Conservation (phyloP, 495 filamentous ascomycete species). For the Chaetomium fimeti region DNA sequence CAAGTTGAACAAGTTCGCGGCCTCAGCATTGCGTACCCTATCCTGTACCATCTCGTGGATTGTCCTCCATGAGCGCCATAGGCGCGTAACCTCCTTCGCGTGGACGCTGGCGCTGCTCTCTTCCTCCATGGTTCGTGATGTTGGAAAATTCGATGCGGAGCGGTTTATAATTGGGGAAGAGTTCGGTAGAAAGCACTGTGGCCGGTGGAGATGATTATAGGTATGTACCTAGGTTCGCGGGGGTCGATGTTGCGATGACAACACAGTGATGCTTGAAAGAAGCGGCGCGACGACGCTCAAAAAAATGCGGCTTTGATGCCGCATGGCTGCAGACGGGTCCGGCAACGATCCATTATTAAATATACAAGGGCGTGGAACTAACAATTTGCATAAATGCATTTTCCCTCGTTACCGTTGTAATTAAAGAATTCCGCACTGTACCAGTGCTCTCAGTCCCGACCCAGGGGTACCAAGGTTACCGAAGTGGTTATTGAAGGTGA, state of each 20-base stretch:
- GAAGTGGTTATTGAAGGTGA: no score
- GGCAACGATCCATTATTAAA: not conserved
- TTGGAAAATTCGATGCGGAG: not conserved
- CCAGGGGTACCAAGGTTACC: no score
- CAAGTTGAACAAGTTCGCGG: not conserved
- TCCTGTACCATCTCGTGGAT: slow-evolving; percentile 85
- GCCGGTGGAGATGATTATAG: slow-evolving; percentile 1
- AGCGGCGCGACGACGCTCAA: slow-evolving; percentile 18
- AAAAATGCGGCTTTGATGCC: slow-evolving; percentile 25
- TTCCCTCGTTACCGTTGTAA: no score
- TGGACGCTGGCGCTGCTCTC: slow-evolving; percentile 48
- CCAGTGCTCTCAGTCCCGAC: not conserved
- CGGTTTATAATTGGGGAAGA: slow-evolving; percentile 1
- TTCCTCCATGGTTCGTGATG: slow-evolving; percentile 50
- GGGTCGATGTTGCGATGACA: not conserved
- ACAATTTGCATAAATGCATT: not conserved
- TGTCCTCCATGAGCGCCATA: slow-evolving; percentile 87
- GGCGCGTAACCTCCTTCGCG: slow-evolving; percentile 63
- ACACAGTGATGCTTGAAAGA: slow-evolving; percentile 15
- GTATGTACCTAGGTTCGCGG: not conserved
- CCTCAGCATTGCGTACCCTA: slow-evolving; percentile 53
- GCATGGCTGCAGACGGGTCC: not conserved
- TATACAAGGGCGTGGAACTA: not conserved
- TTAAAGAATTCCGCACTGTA: not conserved
- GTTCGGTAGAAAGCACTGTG: slow-evolving; percentile 1